Base-by-base conservation (phyloP, 495 filamentous ascomycete species). In the Xylaria sp. region DNA sequence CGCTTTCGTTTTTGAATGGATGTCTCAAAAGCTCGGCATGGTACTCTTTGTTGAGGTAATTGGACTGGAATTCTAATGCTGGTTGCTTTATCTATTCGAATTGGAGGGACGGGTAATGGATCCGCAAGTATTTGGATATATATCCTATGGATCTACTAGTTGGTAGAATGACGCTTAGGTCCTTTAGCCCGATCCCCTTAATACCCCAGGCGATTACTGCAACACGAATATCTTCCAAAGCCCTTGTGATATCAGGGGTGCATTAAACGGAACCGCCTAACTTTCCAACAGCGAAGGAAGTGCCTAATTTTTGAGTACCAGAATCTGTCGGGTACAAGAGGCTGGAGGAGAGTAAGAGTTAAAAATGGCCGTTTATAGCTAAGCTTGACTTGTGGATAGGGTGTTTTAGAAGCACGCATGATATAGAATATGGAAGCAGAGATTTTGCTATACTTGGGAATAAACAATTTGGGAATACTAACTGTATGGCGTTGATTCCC, bases 1-100 rank as follows among this genome's bases (percentile, higher is more conserved):
- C 37, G 59, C 59, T 62, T 62, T 62, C 59, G 59, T 8, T 62
- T 33, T 15, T 43, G n/a, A 62, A 62, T 17, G 19, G 29, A 17
- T 62, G 59, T 59, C 59, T 62, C 17, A 6, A 40, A 58, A 9
- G 35, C 35, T 43, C 21, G 3, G 29, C 17, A 61, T 41, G 58
- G 26, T 14, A n/a, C 11, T 17, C 59, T 62, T 62, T 62, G 59
- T 62, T 62, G 17, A 19, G n/a, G 21, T 24, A 12, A 29, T 43
- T 11, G 24, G n/a, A 62, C n/a, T 17, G 1, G 11, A 19, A 33
- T 41, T 41, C 15, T n/a, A 24, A 62, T 43, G 19, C 59, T 6
- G 26, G 17, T 37, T 37, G 31, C 57, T 37, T 35, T 33, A 21
- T 33, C 6, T 37, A 8, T 37, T 59, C 21, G 8, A 5, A 37